These are phyloP conservation scores for Fusarium sp. DNA, from an alignment of 2,329 filamentous ascomycete species.

Conservation along the genomic window DNA sequence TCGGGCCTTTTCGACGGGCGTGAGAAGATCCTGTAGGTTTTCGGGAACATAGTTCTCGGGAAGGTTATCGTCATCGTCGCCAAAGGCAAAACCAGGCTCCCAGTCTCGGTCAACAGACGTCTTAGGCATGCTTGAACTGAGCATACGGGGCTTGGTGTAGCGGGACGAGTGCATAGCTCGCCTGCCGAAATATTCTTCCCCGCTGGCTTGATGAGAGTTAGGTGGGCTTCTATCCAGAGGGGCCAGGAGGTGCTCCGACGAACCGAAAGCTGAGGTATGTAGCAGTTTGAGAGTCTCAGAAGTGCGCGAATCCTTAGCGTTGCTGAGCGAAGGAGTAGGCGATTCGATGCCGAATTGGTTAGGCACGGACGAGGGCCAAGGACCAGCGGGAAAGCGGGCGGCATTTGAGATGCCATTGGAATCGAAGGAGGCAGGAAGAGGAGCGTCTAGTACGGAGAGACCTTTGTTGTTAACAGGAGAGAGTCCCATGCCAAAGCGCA, in stretches of 20 bases:
- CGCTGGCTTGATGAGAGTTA: slow-evolving; percentile 64
- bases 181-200: slow-evolving; percentile 75
- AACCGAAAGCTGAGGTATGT: slow-evolving; percentile 76
- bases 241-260: slow-evolving; percentile 71
- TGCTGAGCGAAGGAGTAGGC: slow-evolving; percentile 78
- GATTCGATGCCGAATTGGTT: slow-evolving; percentile 91
- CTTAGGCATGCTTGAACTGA: slow-evolving; percentile 77
- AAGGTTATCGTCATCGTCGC: slow-evolving; percentile 76
- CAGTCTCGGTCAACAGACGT: slow-evolving; percentile 73
- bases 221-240: slow-evolving; percentile 62
- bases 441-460: slow-evolving; percentile 92
- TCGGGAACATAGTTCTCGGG: slow-evolving; percentile 76
- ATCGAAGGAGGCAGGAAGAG: slow-evolving; percentile 93
- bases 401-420: slow-evolving; percentile 95
- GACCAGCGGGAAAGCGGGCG: slow-evolving; percentile 80
- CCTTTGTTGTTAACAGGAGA: slow-evolving; percentile 79
- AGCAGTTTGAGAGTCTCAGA: slow-evolving; percentile 74
- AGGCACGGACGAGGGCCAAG: slow-evolving; percentile 92
- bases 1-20: slow-evolving; percentile 74
- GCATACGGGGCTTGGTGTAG: slow-evolving; percentile 74
- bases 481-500: slow-evolving; percentile 75
- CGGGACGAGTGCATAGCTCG: slow-evolving; percentile 77
- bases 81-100: slow-evolving; percentile 77
- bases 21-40: slow-evolving; percentile 73
- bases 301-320: slow-evolving; percentile 69